Conservation (phyloP, 768 basidiomycete species). For the Calocera viscosa region DNA sequence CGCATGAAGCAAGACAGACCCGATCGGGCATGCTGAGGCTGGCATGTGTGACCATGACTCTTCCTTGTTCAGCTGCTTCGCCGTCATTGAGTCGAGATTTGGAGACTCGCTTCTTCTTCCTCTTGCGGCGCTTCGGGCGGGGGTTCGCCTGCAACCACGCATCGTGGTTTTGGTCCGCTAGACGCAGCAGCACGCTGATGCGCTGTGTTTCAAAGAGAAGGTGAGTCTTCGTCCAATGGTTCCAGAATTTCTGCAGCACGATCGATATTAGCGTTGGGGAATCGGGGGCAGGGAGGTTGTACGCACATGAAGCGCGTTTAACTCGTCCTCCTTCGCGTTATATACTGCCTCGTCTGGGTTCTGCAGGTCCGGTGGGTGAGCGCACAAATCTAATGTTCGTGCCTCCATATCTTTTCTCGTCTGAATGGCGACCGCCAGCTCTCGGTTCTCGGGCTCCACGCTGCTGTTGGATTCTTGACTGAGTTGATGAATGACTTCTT, state of each 20-base stretch:
- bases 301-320: no score
- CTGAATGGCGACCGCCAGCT: no score
- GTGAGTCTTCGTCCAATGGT: background rate
- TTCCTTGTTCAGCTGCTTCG: background rate
- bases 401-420: no score
- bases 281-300: no score
- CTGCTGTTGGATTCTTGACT: no score
- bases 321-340: no score
- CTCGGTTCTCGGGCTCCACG: no score
- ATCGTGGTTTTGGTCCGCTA: background rate
- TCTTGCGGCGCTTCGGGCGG: background rate
- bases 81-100: background rate
- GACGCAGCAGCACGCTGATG: background rate
- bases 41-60: background rate
- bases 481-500: no score
- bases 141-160: background rate
- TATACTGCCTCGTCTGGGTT: no score
- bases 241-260: background rate
- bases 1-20: background rate
- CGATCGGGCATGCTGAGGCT: background rate
- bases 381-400: no score
- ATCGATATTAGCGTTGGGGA: no score
- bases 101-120: background rate
- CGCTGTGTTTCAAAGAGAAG: background rate
- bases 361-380: no score